Conservation (phyloP, 2,329 filamentous ascomycete species). For the Didymella lethalis region DNA sequence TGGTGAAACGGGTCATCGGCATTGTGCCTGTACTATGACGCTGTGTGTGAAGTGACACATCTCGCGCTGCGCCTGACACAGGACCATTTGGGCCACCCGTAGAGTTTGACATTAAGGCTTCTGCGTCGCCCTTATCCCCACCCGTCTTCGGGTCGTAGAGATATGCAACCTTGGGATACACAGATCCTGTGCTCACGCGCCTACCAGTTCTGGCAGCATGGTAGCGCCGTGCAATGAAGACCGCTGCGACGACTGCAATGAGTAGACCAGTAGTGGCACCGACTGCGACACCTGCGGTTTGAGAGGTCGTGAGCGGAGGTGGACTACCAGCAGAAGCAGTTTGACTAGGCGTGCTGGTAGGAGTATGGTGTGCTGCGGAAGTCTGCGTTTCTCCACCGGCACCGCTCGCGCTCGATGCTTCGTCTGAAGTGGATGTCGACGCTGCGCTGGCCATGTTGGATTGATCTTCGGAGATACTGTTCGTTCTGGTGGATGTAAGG, state of each 20-base stretch:
- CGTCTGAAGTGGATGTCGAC: background rate
- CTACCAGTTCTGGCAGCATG: slow-evolving; percentile 32
- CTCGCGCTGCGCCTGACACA: slow-evolving; percentile 2
- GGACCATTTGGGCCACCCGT: slow-evolving; percentile 11
- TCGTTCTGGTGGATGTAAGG: slow-evolving; percentile 1
- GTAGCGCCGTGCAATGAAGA: slow-evolving; percentile 46
- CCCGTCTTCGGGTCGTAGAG: slow-evolving; percentile 44
- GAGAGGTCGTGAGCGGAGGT: slow-evolving; percentile 36
- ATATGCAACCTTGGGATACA: slow-evolving; percentile 46
- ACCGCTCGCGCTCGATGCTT: background rate
- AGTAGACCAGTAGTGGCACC: slow-evolving; percentile 45
- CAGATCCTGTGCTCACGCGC: slow-evolving; percentile 32
- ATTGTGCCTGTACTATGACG: slow-evolving; percentile 10
- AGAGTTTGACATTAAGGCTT: slow-evolving; percentile 38
- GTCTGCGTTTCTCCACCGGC: background rate
- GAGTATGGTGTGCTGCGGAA: slow-evolving; percentile 6
- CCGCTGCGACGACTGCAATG: slow-evolving; percentile 43
- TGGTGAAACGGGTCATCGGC: slow-evolving; percentile 19
- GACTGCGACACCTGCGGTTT: slow-evolving; percentile 49
- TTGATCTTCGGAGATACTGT: background rate
- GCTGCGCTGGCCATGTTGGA: background rate
- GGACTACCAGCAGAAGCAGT: slow-evolving; percentile 22
- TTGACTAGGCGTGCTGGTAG: slow-evolving; percentile 25
- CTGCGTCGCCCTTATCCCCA: slow-evolving; percentile 26
- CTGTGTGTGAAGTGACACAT: slow-evolving; percentile 2